A percentile compares a stretch with the other conserved stretches of the same genome.
Conservation (phyloP, 2,329 filamentous ascomycete genomes). For the Falciphora oryzae region DNA sequence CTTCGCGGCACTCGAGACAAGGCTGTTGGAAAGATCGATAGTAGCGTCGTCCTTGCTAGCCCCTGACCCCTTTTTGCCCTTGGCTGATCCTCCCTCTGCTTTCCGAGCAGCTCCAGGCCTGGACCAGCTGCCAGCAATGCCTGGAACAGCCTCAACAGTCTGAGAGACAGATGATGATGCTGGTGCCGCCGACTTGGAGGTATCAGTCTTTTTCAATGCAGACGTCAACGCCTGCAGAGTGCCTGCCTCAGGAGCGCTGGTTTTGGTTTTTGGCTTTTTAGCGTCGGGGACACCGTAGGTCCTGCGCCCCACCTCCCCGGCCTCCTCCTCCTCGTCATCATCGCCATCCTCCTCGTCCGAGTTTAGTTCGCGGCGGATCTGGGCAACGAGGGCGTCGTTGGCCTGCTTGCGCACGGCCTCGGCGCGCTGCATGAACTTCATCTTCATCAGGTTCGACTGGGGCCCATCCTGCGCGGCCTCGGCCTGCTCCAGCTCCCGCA, state of each 20-base stretch:
- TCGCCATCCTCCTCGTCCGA: constrained; percentile 48
- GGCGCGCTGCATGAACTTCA: constrained; percentile 93
- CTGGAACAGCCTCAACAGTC: not conserved
- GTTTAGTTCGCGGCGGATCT: constrained; percentile 67
- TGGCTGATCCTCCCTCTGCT: constrained; percentile 1
- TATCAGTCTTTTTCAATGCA: not conserved
- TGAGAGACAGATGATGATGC: not conserved
- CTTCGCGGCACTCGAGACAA: constrained; percentile 25
- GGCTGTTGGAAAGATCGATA: constrained; percentile 20
- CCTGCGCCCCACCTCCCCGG: constrained; percentile 61
- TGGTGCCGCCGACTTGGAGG: not conserved
- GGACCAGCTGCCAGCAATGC: constrained; percentile 7
- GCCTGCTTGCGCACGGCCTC: constrained; percentile 71
- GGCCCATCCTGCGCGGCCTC: constrained; percentile 41
- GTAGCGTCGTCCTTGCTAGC: constrained; percentile 12
- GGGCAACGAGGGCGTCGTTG: constrained; percentile 70
- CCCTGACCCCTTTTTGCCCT: constrained; percentile 8
- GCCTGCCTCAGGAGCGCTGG: not conserved
- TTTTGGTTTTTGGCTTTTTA: constrained; percentile 11
- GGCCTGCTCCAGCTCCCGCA: constrained; percentile 41
- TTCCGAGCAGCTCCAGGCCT: constrained; percentile 2
- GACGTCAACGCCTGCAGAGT: not conserved
- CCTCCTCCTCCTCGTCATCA: constrained; percentile 44
- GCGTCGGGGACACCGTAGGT: constrained; percentile 52
- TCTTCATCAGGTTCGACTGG: constrained; percentile 65